Percentiles rank a stretch among this genome's conserved stretches.
phyloP scores from a whole-genome alignment of 352 stramenopile genomes.

The Globisporangium abappressorium region DNA sequence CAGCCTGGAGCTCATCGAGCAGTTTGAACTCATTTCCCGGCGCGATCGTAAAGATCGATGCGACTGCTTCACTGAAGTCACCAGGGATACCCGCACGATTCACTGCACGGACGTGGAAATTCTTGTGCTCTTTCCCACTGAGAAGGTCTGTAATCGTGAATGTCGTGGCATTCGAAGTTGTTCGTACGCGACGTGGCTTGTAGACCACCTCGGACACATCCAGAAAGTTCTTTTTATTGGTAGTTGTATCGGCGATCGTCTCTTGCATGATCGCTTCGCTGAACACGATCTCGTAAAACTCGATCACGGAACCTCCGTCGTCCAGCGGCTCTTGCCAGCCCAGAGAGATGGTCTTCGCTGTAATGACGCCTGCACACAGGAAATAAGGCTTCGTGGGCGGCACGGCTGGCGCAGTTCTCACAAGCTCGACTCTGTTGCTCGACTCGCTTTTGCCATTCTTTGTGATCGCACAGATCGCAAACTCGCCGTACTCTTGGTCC shows the following conservation, averaged over 20 bases:
- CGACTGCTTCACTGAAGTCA: conserved; percentile 41
- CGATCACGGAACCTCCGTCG: conserved; percentile 47
- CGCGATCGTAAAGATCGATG: conserved; percentile 60
- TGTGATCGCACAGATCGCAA: conserved; percentile 50
- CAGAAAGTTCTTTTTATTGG: conserved; percentile 36
- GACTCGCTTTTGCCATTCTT: conserved; percentile 45
- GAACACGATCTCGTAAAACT: conserved; percentile 71
- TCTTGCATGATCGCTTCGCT: conserved; percentile 59
- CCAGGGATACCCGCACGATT: conserved; percentile 54
- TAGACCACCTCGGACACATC: conserved; percentile 61
- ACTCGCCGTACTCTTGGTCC: conserved; percentile 45
- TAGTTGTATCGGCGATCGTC: conserved; percentile 20
- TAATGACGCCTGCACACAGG: conserved; percentile 43
- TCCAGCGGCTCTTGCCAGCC: conserved; percentile 62
- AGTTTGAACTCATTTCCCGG: conserved; percentile 64
- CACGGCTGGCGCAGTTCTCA: conserved; percentile 31
- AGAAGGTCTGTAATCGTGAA: conserved; percentile 48
- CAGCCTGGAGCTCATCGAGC: conserved; percentile 74
- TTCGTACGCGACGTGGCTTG: conserved; percentile 48
- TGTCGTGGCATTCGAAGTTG: conserved; percentile 30
- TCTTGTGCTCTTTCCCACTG: conserved; percentile 60
- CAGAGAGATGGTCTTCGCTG: conserved; percentile 60
- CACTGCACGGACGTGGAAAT: conserved; percentile 64
- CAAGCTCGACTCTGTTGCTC: conserved; percentile 41
- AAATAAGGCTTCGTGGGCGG: conserved; percentile 47